Percentiles rank a stretch among this genome's conserved stretches.
phyloP scores from a whole-genome alignment of 1,284 basidiomycete genomes.

The Tremellales sp. region DNA sequence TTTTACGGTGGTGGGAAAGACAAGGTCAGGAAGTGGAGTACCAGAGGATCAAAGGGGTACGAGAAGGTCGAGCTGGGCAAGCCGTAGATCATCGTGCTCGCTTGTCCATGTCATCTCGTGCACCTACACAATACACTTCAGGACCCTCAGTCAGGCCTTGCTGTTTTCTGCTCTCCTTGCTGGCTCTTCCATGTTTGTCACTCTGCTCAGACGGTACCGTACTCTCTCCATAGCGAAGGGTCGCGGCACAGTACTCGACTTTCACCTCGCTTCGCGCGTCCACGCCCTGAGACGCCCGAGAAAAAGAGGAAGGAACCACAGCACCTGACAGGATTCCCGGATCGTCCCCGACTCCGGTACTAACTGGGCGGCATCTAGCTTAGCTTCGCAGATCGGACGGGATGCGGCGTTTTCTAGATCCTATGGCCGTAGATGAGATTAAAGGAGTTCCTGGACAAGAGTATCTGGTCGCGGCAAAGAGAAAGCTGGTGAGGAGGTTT shows the following conservation, averaged over 20 bases:
- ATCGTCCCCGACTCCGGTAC: not conserved
- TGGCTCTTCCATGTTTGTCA: no score
- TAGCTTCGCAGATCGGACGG: slow-evolving; percentile 5
- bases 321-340: not conserved
- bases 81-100: not conserved
- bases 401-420: not conserved
- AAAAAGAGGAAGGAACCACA: no score
- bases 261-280: no score
- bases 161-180: no score
- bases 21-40: slow-evolving; percentile 19
- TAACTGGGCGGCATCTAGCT: not conserved
- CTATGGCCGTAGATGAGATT: not conserved
- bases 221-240: no score
- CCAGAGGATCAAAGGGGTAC: slow-evolving; percentile 20
- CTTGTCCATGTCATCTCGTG: not conserved
- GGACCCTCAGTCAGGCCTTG: not conserved
- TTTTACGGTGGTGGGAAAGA: slow-evolving; percentile 45
- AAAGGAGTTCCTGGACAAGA: no score
- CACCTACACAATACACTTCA: no score
- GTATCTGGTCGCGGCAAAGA: no score
- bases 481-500: no score
- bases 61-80: slow-evolving; percentile 20
- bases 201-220: no score
- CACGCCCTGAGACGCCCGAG: no score
- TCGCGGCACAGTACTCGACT: no score